Evolutionary conservation across 352 stramenopile species (phyloP).

Genomic region (Paralagenidium karlingii): DNA sequence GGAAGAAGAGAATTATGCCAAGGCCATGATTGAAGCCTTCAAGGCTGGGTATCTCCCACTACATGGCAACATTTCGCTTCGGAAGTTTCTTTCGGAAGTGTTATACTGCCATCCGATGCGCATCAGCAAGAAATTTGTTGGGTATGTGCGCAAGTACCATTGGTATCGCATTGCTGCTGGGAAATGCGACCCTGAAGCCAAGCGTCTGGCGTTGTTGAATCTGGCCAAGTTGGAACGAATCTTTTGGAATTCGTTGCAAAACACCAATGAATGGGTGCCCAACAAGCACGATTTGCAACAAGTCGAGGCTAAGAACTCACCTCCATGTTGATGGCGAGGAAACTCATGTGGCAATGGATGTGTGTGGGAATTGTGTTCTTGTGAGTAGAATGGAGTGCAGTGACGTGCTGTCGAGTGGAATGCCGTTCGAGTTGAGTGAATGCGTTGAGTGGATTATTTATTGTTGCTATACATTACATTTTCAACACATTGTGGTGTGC

Average conservation of each 20-base stretch:
- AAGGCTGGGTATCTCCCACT: conserved; percentile 55
- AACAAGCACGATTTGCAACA: too few species aligned
- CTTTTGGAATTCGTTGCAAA: conserved; percentile 53
- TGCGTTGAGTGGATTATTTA: too few species aligned
- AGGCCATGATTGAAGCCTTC: conserved; percentile 75
- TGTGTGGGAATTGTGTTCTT: too few species aligned
- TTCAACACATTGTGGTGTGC: too few species aligned
- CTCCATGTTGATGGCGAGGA: too few species aligned
- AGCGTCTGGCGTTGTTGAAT: conserved; percentile 20
- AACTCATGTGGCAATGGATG: too few species aligned
- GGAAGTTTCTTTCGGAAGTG: conserved; percentile 79
- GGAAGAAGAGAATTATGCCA: conserved; percentile 66
- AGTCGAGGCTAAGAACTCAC: too few species aligned
- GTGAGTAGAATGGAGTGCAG: too few species aligned
- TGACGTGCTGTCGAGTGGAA: too few species aligned
- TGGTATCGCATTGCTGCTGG: conserved; percentile 66
- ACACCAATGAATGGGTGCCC: too few species aligned
- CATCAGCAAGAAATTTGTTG: conserved; percentile 87
- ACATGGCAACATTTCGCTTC: conserved; percentile 70
- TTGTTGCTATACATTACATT: too few species aligned
- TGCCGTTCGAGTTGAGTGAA: too few species aligned
- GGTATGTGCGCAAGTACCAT: conserved; percentile 80
- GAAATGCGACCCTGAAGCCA: conserved; percentile 37
- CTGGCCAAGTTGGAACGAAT: conserved; percentile 33
- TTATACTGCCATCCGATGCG: conserved; percentile 84